A percentile compares a stretch with the other conserved stretches of the same genome.
These are phyloP conservation scores for Gynochthodes officinalis DNA, from an alignment of 257 asterid species.

Conservation along the genomic window DNA sequence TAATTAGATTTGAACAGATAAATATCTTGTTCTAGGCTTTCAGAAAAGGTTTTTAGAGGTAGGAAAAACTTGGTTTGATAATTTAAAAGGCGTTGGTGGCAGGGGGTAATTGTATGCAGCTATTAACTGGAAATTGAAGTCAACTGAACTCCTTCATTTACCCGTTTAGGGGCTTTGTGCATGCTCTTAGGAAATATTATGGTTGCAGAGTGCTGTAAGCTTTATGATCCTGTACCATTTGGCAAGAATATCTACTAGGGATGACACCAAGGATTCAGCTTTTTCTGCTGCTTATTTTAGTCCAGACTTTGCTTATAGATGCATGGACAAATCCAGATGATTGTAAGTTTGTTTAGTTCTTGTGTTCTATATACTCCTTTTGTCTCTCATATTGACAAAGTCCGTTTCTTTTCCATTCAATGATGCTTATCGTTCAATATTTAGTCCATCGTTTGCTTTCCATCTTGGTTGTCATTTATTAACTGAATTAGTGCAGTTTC, in stretches of 20 bases:
- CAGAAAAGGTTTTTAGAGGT: background rate
- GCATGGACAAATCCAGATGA: conserved; percentile 42
- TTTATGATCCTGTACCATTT: background rate
- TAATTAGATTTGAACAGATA: background rate
- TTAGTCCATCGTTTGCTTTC: too few species aligned
- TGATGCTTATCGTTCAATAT: too few species aligned
- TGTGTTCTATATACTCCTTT: background rate
- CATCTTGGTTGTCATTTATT: background rate
- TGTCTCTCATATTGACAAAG: background rate
- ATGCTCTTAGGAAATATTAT: background rate
- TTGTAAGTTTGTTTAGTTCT: conserved; percentile 16
- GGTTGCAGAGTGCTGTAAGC: background rate
- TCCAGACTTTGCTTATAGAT: conserved; percentile 31
- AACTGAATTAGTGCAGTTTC: background rate
- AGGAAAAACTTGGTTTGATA: background rate
- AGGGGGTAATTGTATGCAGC: background rate
- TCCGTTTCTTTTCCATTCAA: background rate
- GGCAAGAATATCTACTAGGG: background rate
- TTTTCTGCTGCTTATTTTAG: conserved; percentile 32
- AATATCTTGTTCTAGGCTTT: background rate
- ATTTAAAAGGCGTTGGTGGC: background rate
- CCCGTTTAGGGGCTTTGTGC: background rate
- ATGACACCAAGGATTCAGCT: conserved; percentile 28
- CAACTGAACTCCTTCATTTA: background rate
- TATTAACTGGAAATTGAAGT: background rate